phyloP scores from a whole-genome alignment of 2,329 filamentous ascomycete genomes.

The Aspergillus fructus region DNA sequence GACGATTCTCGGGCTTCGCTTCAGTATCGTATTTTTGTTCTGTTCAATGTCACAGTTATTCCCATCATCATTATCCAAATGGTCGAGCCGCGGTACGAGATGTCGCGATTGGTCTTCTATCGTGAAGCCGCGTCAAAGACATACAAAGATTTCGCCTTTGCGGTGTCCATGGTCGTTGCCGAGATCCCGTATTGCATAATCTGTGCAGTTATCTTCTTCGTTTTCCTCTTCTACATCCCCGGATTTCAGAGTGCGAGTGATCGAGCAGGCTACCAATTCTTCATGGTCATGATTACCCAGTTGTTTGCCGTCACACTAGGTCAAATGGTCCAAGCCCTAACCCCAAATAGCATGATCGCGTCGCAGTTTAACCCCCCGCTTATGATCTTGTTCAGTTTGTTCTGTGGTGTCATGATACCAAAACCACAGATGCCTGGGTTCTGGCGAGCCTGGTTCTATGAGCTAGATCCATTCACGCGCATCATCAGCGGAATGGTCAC shows the following conservation, averaged over 20 bases:
- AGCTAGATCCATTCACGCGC: slow-evolving; percentile 79
- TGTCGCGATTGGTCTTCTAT: slow-evolving; percentile 79
- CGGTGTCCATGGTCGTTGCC: slow-evolving; percentile 72
- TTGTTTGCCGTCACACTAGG: slow-evolving; percentile 79
- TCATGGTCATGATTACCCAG: slow-evolving; percentile 80
- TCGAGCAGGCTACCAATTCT: slow-evolving; percentile 81
- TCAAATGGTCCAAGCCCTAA: slow-evolving; percentile 73
- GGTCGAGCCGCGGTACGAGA: slow-evolving; percentile 79
- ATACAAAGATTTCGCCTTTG: slow-evolving; percentile 79
- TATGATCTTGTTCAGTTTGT: slow-evolving; percentile 78
- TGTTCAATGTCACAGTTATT: slow-evolving; percentile 82
- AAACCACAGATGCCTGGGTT: slow-evolving; percentile 73
- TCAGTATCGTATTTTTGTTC: slow-evolving; percentile 84
- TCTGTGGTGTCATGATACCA: slow-evolving; percentile 85
- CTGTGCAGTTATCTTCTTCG: slow-evolving; percentile 76
- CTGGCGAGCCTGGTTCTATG: slow-evolving; percentile 78
- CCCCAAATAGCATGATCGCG: slow-evolving; percentile 75
- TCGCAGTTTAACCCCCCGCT: slow-evolving; percentile 79
- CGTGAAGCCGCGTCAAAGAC: slow-evolving; percentile 83
- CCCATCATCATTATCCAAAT: slow-evolving; percentile 80
- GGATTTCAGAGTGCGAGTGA: slow-evolving; percentile 64
- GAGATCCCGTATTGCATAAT: slow-evolving; percentile 82
- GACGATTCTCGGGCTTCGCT: slow-evolving; percentile 73
- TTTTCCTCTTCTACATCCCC: slow-evolving; percentile 82
- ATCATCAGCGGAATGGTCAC: slow-evolving; percentile 78